Percentiles rank a stretch among this genome's conserved stretches.
phyloP scores from a whole-genome alignment of 2,329 filamentous ascomycete genomes.

The Didymella keratinophila region DNA sequence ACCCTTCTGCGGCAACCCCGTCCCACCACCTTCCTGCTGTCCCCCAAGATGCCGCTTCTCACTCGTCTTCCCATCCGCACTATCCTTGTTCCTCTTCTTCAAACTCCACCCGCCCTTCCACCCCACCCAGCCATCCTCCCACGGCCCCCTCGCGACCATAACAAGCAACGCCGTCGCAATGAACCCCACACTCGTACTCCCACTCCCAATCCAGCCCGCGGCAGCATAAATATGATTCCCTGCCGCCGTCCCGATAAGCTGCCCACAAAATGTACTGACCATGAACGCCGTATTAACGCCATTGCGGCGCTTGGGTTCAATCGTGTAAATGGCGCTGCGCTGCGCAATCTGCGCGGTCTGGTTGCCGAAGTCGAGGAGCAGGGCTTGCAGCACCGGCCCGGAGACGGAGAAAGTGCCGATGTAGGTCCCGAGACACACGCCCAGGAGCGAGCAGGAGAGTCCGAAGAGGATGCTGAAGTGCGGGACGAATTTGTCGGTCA shows the following conservation, averaged over 20 bases:
- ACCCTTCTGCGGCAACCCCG: slow-evolving; percentile 22
- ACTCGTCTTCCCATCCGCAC: slow-evolving; percentile 51
- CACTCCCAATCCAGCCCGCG: slow-evolving; percentile 65
- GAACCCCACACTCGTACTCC: slow-evolving; percentile 65
- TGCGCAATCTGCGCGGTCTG: slow-evolving; percentile 80
- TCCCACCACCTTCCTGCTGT: slow-evolving; percentile 22
- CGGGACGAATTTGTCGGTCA: slow-evolving; percentile 75
- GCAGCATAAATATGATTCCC: slow-evolving; percentile 64
- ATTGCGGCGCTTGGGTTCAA: slow-evolving; percentile 76
- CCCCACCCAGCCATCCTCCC: slow-evolving; percentile 66
- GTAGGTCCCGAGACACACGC: slow-evolving; percentile 73
- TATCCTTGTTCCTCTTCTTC: slow-evolving; percentile 51
- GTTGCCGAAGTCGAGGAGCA: slow-evolving; percentile 73
- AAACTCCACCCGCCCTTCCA: slow-evolving; percentile 67
- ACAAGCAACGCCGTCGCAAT: slow-evolving; percentile 59
- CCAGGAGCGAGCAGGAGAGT: slow-evolving; percentile 64
- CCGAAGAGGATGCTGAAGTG: slow-evolving; percentile 72
- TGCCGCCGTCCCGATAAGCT: slow-evolving; percentile 69
- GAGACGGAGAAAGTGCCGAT: slow-evolving; percentile 71
- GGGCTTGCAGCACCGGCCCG: slow-evolving; percentile 75
- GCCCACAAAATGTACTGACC: slow-evolving; percentile 76
- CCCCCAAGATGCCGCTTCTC: slow-evolving; percentile 28
- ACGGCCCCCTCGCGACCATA: slow-evolving; percentile 61
- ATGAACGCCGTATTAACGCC: slow-evolving; percentile 84
- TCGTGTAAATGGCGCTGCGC: slow-evolving; percentile 71